Base-by-base conservation (phyloP, 805 yeast species). In the Starmerella vaccinii region DNA sequence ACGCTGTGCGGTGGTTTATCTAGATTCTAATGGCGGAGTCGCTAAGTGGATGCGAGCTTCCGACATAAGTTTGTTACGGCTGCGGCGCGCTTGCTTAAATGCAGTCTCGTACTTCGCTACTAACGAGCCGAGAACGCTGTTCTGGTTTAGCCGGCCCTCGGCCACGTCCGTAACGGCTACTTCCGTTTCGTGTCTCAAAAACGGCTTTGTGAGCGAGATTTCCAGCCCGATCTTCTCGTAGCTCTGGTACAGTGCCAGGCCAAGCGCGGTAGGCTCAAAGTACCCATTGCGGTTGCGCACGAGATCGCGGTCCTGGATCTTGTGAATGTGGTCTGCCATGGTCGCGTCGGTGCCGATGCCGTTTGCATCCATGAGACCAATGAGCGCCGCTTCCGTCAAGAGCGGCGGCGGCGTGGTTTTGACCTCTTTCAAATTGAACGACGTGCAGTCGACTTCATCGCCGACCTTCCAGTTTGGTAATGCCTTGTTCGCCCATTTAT, bases 311-410 rank as follows among this genome's bases (percentile, higher is more conserved):
- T 65, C 65, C 26, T 76, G 68, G 39, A 92, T 80, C 62, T 84
- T 89, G 51, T 84, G 88, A 34, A 92, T 92, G 66, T 92, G 99
- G 39, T 92, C 98, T 0, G 97, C 98, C 66, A 92, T 94, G 0
- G 99, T 92, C 0, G 99, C 99, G 70, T 92, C 99, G 0, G 99
- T 92, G 2, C 99, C 99, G 41, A 92, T 92, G 0, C 97, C 97
- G 65, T 92, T 92, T 10, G 80, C 84, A 69, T 94, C 97, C 99
- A 92, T 92, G 43, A 92, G 69, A 9, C 86, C 82, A 67, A 92
- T 87, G 21, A 92, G 72, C 62, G 90, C 98, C 0, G 95, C 75
- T 65, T 92, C 99, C 0, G 97, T 90, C 73, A 92, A 75, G 48
- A 80, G 82, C 26, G 69, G 66, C 0, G 99, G 98, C 0, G 97